Base-by-base conservation (phyloP, 495 filamentous ascomycete genomes). In the Aspergillus haitiensis region DNA sequence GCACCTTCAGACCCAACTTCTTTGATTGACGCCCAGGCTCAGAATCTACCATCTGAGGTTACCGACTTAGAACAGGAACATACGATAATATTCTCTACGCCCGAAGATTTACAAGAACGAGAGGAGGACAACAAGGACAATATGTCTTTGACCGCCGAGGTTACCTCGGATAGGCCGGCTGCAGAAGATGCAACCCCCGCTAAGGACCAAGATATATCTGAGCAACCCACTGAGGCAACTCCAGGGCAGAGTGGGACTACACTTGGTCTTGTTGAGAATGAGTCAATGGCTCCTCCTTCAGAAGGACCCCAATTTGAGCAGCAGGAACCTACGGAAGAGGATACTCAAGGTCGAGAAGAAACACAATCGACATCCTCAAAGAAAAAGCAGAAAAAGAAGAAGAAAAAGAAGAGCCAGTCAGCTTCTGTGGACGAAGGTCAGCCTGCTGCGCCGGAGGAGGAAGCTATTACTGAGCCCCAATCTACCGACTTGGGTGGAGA, bases 351-450 rank as follows among this genome's bases (percentile, higher is more conserved):
- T 6, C 1, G 40, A 27, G 67, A 72, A n/a, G 61, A 63, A 44
- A 7, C 52, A 0, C 55, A 62, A 10, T 49, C 62, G 0, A 39
- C 63, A 2, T 60, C 63, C 36, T 72, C 75, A 0, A 73, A 73
- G 61, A 75, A 77, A 61, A 75, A 75, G 57, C 70, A 72, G 54
- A 74, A 74, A 39, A 73, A 72, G 57, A 73, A 72, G 35, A 75
- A 70, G 58, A 66, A 65, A 15, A 75, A 76, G 63, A 74, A 74
- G 64, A 61, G 60, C 21, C 65, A 71, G 15, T 59, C 57, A 6
- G n/a, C n/a, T 16, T 56, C 53, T 45, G 15, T 47, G 42, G 58
- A 49, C 11, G 58, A 54, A 33, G 42, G 7, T 10, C 8, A 46
- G 33, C 54, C 58, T 50, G 8, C 50, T 12, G 50, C 35, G 44